Conservation (phyloP, 2,329 filamentous ascomycete species). For the Verruconis gallopava region DNA sequence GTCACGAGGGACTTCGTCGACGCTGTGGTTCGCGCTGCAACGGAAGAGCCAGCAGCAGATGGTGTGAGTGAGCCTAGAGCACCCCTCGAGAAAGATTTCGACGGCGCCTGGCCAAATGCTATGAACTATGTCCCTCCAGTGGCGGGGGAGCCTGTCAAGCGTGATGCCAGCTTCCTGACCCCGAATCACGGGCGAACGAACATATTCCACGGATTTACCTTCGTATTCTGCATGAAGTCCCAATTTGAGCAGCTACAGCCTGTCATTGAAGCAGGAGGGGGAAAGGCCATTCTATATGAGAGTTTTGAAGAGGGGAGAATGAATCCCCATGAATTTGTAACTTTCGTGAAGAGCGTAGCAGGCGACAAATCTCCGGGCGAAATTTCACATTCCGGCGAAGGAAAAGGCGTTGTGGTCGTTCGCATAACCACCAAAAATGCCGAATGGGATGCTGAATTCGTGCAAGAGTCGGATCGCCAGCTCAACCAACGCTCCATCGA, state of each 20-base stretch:
- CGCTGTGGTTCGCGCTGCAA: slow-evolving; percentile 51
- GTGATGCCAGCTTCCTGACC: slow-evolving; percentile 54
- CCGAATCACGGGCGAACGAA: slow-evolving; percentile 54
- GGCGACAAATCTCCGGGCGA: slow-evolving; percentile 59
- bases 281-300: slow-evolving; percentile 62
- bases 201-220: slow-evolving; percentile 77
- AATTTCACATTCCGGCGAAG: slow-evolving; percentile 48
- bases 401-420: slow-evolving; percentile 66
- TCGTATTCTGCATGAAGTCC: slow-evolving; percentile 65
- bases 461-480: slow-evolving; percentile 53
- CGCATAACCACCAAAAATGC: slow-evolving; percentile 32
- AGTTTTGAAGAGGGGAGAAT: slow-evolving; percentile 48
- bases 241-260: slow-evolving; percentile 67
- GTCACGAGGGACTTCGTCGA: slow-evolving; percentile 64
- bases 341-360: slow-evolving; percentile 60
- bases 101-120: slow-evolving; percentile 64
- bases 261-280: slow-evolving; percentile 64
- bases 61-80: slow-evolving; percentile 33
- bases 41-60: slow-evolving; percentile 16
- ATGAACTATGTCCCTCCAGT: slow-evolving; percentile 57
- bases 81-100: slow-evolving; percentile 67
- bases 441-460: slow-evolving; percentile 41
- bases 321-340: slow-evolving; percentile 59
- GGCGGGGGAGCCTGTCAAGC: slow-evolving; percentile 60
- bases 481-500: slow-evolving; percentile 74